phyloP scores from a whole-genome alignment of 345 rosid species.

The Laguncularia racemosa region DNA sequence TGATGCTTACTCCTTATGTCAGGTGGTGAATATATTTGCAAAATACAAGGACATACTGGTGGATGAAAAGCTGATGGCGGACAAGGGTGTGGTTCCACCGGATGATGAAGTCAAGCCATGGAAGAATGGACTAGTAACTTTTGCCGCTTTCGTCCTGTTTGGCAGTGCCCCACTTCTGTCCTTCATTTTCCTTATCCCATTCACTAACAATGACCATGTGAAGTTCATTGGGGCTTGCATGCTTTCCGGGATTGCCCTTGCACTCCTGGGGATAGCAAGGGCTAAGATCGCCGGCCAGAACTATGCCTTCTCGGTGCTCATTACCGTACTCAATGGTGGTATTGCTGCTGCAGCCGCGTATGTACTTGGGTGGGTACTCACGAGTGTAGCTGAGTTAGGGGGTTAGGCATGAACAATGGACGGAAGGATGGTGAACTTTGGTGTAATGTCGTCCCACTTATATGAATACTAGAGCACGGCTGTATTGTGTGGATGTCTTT shows the following conservation, averaged over 20 bases:
- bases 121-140: slow-evolving; percentile 33
- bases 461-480: no score
- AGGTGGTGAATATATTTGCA: slow-evolving; percentile 29
- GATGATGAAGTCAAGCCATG: slow-evolving; percentile 21
- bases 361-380: slow-evolving; percentile 25
- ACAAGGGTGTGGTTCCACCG: slow-evolving; percentile 15
- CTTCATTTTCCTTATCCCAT: slow-evolving; percentile 34
- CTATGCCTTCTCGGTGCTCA: slow-evolving; percentile 10
- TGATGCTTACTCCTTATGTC: not conserved
- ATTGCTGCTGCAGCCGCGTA: slow-evolving; percentile 33
- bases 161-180: slow-evolving; percentile 37
- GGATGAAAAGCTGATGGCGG: slow-evolving; percentile 25
- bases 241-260: slow-evolving; percentile 26
- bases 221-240: slow-evolving; percentile 32
- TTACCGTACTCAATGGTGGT: slow-evolving; percentile 21
- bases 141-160: slow-evolving; percentile 22
- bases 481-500: no score
- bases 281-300: slow-evolving; percentile 29
- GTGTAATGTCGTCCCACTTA: not conserved
- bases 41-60: slow-evolving; percentile 27
- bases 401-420: slow-evolving; percentile 1
- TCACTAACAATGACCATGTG: slow-evolving; percentile 16
- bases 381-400: slow-evolving; percentile 17
- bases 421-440: not conserved
- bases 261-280: slow-evolving; percentile 28